These are phyloP conservation scores for Chaetothyriales sp. DNA, from an alignment of 2,329 filamentous ascomycete genomes.

Conservation along the genomic window DNA sequence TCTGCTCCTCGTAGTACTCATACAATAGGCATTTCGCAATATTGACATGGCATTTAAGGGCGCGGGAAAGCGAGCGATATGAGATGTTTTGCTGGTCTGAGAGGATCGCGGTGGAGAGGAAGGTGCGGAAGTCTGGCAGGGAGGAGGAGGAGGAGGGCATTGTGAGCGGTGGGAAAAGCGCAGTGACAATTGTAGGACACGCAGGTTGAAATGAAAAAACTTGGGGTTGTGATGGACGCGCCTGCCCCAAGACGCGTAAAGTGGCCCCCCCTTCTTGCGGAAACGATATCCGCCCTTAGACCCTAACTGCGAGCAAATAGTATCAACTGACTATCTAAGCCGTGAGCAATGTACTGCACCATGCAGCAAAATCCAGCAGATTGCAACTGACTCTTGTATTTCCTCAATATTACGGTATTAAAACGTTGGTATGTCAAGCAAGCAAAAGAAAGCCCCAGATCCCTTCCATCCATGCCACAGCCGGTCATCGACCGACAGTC, in stretches of 20 bases:
- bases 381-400: not conserved
- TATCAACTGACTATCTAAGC: too few relatives aligned
- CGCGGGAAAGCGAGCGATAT: constrained; percentile 71
- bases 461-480: not conserved
- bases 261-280: too few relatives aligned
- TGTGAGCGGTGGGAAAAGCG: not conserved
- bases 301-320: too few relatives aligned
- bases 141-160: not conserved
- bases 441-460: not conserved
- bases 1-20: constrained; percentile 69
- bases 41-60: constrained; percentile 70
- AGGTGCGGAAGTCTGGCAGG: constrained; percentile 46
- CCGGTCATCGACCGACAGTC: not conserved
- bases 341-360: too few relatives aligned
- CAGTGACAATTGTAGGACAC: too few relatives aligned
- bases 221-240: not conserved
- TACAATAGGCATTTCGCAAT: constrained; percentile 80
- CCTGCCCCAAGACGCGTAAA: too few relatives aligned
- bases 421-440: not conserved
- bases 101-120: constrained; percentile 59
- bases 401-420: not conserved
- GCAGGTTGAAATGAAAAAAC: not conserved
- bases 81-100: constrained; percentile 60
- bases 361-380: not conserved
- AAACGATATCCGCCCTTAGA: too few relatives aligned